These are phyloP conservation scores for Linaria vulgaris DNA, from an alignment of 257 asterid genomes.

Conservation along the genomic window DNA sequence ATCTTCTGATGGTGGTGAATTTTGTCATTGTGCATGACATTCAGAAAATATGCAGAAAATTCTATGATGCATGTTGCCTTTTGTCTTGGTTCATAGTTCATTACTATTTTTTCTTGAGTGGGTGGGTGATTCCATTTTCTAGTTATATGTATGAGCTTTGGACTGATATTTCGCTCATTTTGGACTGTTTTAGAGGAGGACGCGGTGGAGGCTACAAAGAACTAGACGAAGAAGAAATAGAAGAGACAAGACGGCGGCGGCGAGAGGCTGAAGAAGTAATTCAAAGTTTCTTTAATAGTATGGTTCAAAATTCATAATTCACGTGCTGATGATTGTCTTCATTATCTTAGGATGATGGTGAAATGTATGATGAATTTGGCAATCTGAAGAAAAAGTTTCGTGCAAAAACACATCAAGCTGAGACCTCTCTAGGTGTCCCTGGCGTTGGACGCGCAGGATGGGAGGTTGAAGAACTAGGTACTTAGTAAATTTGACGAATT, in stretches of 20 bases:
- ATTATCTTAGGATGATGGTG: constrained; percentile 89
- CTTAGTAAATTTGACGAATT: not conserved
- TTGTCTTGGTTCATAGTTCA: not conserved
- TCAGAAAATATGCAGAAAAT: not conserved
- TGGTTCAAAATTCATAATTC: constrained; percentile 6
- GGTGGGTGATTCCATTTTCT: not conserved
- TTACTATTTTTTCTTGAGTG: not conserved
- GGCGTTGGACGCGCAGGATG: constrained; percentile 99
- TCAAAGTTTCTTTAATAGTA: constrained; percentile 3
- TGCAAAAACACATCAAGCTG: constrained; percentile 75
- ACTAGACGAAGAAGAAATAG: constrained; percentile 94
- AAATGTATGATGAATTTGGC: constrained; percentile 99
- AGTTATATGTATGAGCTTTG: constrained; percentile 11
- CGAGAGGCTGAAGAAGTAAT: constrained; percentile 93
- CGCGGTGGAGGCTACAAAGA: constrained; percentile 99
- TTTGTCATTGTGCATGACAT: not conserved
- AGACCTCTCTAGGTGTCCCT: constrained; percentile 56
- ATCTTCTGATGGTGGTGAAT: constrained; percentile 5
- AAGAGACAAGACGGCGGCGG: constrained; percentile 86
- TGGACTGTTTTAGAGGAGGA: constrained; percentile 67
- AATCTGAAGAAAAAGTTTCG: constrained; percentile 97
- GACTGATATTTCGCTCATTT: constrained; percentile 19
- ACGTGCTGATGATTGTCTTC: constrained; percentile 4
- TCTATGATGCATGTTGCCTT: not conserved
- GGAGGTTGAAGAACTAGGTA: constrained; percentile 97